Evolutionary conservation across 306 rosid species (phyloP).

Genomic region (Potentilla sterilis): DNA sequence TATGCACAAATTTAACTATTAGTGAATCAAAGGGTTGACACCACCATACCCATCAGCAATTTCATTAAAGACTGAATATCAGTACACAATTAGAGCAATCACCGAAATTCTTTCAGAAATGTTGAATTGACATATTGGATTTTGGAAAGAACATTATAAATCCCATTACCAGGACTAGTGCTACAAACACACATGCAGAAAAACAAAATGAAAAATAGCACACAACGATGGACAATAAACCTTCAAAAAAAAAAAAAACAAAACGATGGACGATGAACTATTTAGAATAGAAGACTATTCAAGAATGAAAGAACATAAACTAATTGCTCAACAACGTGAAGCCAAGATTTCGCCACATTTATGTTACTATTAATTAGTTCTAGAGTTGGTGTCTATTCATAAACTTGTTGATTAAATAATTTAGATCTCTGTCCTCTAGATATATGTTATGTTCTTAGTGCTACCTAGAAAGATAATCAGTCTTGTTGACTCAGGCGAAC

Average conservation of each 20-base stretch:
- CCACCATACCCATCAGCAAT: background rate
- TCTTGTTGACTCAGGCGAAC: background rate
- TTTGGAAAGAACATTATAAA: background rate
- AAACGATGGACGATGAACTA: too few species aligned
- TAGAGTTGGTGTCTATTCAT: background rate
- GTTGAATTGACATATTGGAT: background rate
- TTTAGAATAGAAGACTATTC: too few species aligned
- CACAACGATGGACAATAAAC: too few species aligned
- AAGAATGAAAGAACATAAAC: background rate
- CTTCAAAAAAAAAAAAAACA: too few species aligned
- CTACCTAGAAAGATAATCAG: background rate
- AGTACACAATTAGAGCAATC: background rate
- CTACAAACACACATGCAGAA: too few species aligned
- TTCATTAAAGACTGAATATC: background rate
- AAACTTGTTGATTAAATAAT: background rate
- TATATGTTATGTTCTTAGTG: background rate
- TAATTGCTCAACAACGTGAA: background rate
- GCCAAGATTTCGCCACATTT: background rate
- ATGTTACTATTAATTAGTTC: background rate
- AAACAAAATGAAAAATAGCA: too few species aligned
- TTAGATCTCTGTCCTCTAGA: background rate
- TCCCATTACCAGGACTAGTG: background rate
- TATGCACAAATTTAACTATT: background rate
- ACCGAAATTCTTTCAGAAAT: background rate
- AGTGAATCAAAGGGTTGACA: constrained; percentile 9